Conservation (phyloP, 2,329 filamentous ascomycete species). For the Talaromyces sp. region DNA sequence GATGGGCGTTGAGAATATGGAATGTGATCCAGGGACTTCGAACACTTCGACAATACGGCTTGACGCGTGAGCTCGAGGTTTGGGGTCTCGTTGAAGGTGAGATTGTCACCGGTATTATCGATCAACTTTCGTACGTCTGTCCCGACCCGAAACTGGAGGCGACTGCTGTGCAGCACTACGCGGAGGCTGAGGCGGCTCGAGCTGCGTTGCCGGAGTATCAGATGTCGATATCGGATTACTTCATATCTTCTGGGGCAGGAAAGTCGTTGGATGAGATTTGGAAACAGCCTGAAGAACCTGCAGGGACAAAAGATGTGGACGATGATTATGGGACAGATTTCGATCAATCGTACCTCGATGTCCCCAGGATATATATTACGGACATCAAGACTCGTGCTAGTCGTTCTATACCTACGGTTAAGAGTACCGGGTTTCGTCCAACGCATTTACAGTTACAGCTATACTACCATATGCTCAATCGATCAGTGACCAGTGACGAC, state of each 20-base stretch:
- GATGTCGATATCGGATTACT: constrained; percentile 42
- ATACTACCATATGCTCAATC: constrained; percentile 78
- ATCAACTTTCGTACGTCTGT: constrained; percentile 72
- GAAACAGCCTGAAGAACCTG: constrained; percentile 17
- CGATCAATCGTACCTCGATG: constrained; percentile 20
- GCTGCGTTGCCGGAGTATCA: constrained; percentile 40
- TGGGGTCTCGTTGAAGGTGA: constrained; percentile 82
- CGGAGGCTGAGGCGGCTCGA: constrained; percentile 31
- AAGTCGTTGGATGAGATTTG: constrained; percentile 31
- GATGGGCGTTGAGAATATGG: constrained; percentile 78
- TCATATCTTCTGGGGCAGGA: constrained; percentile 35
- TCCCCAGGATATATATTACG: constrained; percentile 62
- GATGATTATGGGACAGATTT: constrained; percentile 1
- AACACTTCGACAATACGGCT: constrained; percentile 63
- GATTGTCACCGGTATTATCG: constrained; percentile 83
- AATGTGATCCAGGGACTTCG: constrained; percentile 83
- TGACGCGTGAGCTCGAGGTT: constrained; percentile 71
- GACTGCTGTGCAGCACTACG: constrained; percentile 45
- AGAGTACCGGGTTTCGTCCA: constrained; percentile 61
- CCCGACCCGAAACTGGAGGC: constrained; percentile 67
- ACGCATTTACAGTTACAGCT: constrained; percentile 83
- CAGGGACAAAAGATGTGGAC: constrained; percentile 10
- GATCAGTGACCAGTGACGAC: constrained; percentile 61
- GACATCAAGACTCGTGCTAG: constrained; percentile 80
- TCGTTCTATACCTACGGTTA: constrained; percentile 55